These are phyloP conservation scores for Zygoascus meyerae DNA, from an alignment of 1,139 yeast species.

Conservation along the genomic window DNA sequence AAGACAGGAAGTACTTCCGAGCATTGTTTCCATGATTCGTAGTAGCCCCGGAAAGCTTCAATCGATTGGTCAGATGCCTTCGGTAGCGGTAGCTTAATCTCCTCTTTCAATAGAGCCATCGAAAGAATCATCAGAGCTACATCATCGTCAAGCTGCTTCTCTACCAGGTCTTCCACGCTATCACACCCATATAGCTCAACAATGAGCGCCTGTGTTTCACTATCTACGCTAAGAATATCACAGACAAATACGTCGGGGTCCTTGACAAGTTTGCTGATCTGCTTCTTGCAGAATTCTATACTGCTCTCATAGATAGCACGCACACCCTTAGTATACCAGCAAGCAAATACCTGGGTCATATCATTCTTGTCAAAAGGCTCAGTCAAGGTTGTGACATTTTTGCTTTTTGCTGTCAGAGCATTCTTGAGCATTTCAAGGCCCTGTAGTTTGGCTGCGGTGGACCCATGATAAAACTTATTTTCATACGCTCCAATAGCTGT, in stretches of 20 bases:
- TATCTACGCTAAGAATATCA: not conserved
- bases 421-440: slow-evolving; percentile 10
- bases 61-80: not conserved
- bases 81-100: not conserved
- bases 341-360: slow-evolving; percentile 14
- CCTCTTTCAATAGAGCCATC: not conserved
- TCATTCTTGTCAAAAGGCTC: slow-evolving; percentile 11
- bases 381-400: not conserved
- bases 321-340: slow-evolving; percentile 20
- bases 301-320: slow-evolving; percentile 13
- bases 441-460: slow-evolving; percentile 8
- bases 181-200: not conserved
- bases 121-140: slow-evolving; percentile 16
- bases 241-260: not conserved
- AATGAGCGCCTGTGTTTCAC: too few species aligned
- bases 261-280: slow-evolving; percentile 4
- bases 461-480: slow-evolving; percentile 4
- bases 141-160: slow-evolving; percentile 19
- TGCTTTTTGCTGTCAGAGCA: slow-evolving; percentile 8
- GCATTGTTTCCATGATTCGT: not conserved
- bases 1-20: slow-evolving; percentile 4
- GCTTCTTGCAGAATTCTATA: slow-evolving; percentile 11
- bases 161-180: slow-evolving; percentile 15
- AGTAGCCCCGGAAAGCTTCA: not conserved
- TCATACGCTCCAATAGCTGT: slow-evolving; percentile 11